A percentile compares a stretch with the other conserved stretches of the same genome.
Evolutionary conservation across 2,329 filamentous ascomycete genomes (phyloP).

Genomic region (Cladosporium austrohemisphaericum): DNA sequence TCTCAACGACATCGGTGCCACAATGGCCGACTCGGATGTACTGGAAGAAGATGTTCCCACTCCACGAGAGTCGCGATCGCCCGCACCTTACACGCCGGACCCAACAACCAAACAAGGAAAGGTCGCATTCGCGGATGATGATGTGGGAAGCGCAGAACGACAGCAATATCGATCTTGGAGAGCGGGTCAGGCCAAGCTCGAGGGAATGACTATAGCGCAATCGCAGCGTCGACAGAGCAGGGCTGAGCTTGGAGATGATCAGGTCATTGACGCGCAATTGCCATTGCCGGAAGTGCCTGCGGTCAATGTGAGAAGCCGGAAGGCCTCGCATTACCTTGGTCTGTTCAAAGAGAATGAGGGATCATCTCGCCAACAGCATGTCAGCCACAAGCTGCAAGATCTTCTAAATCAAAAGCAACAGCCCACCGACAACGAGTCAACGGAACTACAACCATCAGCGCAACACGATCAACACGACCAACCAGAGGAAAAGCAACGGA

Average conservation of each 20-base stretch:
- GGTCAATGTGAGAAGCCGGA: slow-evolving; percentile 57
- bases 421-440: background rate
- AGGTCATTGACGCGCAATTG: slow-evolving; percentile 61
- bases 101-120: slow-evolving; percentile 1
- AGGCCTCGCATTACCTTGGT: slow-evolving; percentile 63
- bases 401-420: slow-evolving; percentile 9
- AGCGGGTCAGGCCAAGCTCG: slow-evolving; percentile 44
- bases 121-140: slow-evolving; percentile 14
- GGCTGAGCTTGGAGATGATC: slow-evolving; percentile 48
- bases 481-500: slow-evolving; percentile 24
- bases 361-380: slow-evolving; percentile 3
- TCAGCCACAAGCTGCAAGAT: slow-evolving; percentile 6
- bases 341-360: slow-evolving; percentile 52
- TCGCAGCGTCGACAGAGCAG: slow-evolving; percentile 31
- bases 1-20: slow-evolving; percentile 24
- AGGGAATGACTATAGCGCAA: slow-evolving; percentile 36
- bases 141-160: slow-evolving; percentile 38
- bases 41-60: background rate
- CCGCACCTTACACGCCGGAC: slow-evolving; percentile 7
- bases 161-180: slow-evolving; percentile 48
- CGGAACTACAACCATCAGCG: background rate
- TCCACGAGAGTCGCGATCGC: slow-evolving; percentile 3
- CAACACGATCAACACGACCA: background rate
- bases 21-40: background rate
- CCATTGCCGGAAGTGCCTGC: slow-evolving; percentile 52